Base-by-base conservation (phyloP, 345 rosid species). In the Eucalyptus marginata region DNA sequence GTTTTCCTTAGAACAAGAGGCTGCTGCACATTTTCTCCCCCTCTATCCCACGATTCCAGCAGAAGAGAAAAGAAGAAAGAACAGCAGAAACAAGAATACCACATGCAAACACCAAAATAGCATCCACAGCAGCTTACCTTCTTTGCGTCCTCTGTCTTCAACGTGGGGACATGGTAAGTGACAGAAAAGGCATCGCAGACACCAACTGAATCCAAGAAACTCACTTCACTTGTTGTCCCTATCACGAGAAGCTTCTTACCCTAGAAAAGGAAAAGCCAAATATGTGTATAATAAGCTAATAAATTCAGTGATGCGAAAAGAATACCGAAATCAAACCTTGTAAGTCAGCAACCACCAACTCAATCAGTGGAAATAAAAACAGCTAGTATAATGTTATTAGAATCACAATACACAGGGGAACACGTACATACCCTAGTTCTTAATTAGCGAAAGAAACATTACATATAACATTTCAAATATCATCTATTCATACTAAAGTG, bases 171-270 rank as follows among this genome's bases (percentile, higher is more conserved):
- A 49, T 92, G 91, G 90, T 97, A 95, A 50, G 96, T 93, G 90
- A 98, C 93, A 56, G 99, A 93, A 92, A 98, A 98, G 44, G 97
- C 92, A 89, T 95, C 96, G 64, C 96, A 93, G 68, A 97, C 49
- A 49, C 97, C 97, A 88, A 98, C 88, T 29, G 98, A 95, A 87
- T 96, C 98, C 91, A 97, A 92, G 93, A 97, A 97, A 87, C 90
- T 91, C 68, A 96, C 92, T 91, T 97, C 96, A 91, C 99, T 97
- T 33, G 99, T 96, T 88, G 99, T 97, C 86, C 99, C 99, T 18
- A 97, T 90, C 89, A 98, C 99, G 46, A 98, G 90, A 92, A 98
- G 98, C 62, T 96, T 97, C 88, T 95, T 98, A 50, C 98, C 99
- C 98, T 98, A 93, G 91, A 7, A 89, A 89, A 6, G 10, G 80